phyloP scores from a whole-genome alignment of 768 basidiomycete genomes.

The Gloeostereum incarnatum region DNA sequence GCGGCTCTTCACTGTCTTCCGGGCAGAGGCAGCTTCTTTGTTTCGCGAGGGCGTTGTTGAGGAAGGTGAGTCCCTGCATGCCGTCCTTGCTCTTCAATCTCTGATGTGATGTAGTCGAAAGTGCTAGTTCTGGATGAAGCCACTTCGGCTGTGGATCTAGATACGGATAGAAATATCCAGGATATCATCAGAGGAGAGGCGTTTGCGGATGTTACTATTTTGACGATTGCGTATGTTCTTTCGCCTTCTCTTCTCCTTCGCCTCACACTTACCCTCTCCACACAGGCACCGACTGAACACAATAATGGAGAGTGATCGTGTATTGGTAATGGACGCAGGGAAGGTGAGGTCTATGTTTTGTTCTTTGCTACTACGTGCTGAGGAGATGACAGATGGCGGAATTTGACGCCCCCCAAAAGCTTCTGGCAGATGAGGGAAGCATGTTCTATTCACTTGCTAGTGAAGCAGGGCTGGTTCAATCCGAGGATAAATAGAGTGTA shows the following conservation, averaged over 20 bases:
- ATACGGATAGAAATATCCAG: constrained; percentile 86
- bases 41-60: constrained; percentile 76
- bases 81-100: constrained; percentile 1
- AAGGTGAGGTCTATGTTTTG: constrained; percentile 27
- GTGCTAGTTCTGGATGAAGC: constrained; percentile 94
- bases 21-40: constrained; percentile 88
- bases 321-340: constrained; percentile 80
- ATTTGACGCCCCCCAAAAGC: constrained; percentile 57
- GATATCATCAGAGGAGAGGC: constrained; percentile 75
- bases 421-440: constrained; percentile 50
- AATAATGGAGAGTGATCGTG: constrained; percentile 71
- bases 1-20: constrained; percentile 71
- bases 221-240: constrained; percentile 64
- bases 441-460: constrained; percentile 55
- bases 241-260: not conserved
- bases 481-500: not conserved
- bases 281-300: constrained; percentile 73
- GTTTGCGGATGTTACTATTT: constrained; percentile 70
- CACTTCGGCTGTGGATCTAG: constrained; percentile 84
- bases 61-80: constrained; percentile 45
- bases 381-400: constrained; percentile 49
- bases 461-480: constrained; percentile 45
- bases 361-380: not conserved
- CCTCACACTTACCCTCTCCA: constrained; percentile 1
- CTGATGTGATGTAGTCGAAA: constrained; percentile 42